Conservation (phyloP, 1,284 basidiomycete genomes). For the Malassezia pachydermatis region DNA sequence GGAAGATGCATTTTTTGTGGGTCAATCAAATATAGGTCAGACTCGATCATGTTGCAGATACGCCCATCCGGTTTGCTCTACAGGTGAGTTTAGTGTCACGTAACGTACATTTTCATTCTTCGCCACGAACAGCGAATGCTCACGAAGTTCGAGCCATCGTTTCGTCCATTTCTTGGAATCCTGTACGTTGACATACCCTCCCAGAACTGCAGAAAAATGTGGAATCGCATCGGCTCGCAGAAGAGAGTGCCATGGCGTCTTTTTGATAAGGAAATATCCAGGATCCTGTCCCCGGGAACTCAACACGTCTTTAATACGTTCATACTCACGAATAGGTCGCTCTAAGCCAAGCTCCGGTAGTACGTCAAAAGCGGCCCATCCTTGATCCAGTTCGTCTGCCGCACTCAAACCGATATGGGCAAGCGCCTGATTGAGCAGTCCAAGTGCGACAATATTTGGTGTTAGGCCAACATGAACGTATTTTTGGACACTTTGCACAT, state of each 20-base stretch:
- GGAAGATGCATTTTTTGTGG: constrained; percentile 26
- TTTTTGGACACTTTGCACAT: constrained; percentile 7
- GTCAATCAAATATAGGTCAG: constrained; percentile 42
- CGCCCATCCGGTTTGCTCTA: constrained; percentile 36
- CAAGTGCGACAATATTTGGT: not conserved
- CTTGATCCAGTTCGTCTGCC: constrained; percentile 21
- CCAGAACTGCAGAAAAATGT: constrained; percentile 28
- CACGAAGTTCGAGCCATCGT: constrained; percentile 45
- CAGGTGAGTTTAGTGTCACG: not conserved
- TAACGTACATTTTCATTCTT: constrained; percentile 35
- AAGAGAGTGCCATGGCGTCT: constrained; percentile 33
- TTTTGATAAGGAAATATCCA: constrained; percentile 40
- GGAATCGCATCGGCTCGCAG: constrained; percentile 32
- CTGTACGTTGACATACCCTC: constrained; percentile 40
- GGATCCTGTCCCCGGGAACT: constrained; percentile 23
- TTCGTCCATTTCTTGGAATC: constrained; percentile 40
- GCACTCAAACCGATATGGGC: not conserved
- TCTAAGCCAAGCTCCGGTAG: constrained; percentile 35
- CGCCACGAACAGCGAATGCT: constrained; percentile 39
- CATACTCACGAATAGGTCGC: constrained; percentile 45
- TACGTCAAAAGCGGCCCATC: constrained; percentile 42
- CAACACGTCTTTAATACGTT: constrained; percentile 34
- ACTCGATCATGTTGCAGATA: constrained; percentile 35
- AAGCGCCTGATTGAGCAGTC: not conserved
- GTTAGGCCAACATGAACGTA: constrained; percentile 5